Percentiles rank a stretch among this genome's conserved stretches.
Evolutionary conservation across 2,329 filamentous ascomycete genomes (phyloP).

Genomic region (Botryotinia calthae): DNA sequence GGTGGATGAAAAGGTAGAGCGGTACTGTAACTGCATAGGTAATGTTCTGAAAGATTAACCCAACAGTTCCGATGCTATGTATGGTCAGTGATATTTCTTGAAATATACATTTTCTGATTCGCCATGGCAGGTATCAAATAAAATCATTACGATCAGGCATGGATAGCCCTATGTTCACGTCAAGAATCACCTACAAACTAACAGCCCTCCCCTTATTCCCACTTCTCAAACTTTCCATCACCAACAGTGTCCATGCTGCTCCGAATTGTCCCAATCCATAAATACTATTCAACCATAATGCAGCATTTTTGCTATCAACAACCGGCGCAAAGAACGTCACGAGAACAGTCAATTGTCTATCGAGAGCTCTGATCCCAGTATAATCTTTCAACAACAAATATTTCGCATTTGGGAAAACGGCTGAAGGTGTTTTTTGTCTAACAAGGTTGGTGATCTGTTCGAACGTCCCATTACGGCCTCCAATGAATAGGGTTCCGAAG

Average conservation of each 20-base stretch:
- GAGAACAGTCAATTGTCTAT: slow-evolving; percentile 29
- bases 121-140: not conserved
- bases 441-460: slow-evolving; percentile 22
- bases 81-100: slow-evolving; percentile 15
- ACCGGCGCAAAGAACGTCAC: slow-evolving; percentile 34
- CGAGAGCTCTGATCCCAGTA: slow-evolving; percentile 30
- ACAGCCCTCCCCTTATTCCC: slow-evolving; percentile 44
- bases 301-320: slow-evolving; percentile 22
- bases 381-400: slow-evolving; percentile 27
- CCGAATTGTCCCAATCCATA: slow-evolving; percentile 35
- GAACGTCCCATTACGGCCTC: slow-evolving; percentile 30
- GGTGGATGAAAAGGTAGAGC: slow-evolving; percentile 44
- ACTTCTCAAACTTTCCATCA: slow-evolving; percentile 45
- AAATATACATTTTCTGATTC: not conserved
- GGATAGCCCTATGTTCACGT: not conserved
- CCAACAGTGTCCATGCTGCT: slow-evolving; percentile 37
- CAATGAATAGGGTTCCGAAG: slow-evolving; percentile 26
- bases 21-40: slow-evolving; percentile 47
- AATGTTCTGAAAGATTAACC: slow-evolving; percentile 44
- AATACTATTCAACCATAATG: slow-evolving; percentile 28
- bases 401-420: slow-evolving; percentile 27
- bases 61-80: slow-evolving; percentile 41
- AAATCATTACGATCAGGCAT: not conserved
- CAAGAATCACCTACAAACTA: slow-evolving; percentile 41
- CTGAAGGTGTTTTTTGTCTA: slow-evolving; percentile 4